phyloP scores from a whole-genome alignment of 2,329 filamentous ascomycete species.

The Pseudocercospora fijiensis region DNA sequence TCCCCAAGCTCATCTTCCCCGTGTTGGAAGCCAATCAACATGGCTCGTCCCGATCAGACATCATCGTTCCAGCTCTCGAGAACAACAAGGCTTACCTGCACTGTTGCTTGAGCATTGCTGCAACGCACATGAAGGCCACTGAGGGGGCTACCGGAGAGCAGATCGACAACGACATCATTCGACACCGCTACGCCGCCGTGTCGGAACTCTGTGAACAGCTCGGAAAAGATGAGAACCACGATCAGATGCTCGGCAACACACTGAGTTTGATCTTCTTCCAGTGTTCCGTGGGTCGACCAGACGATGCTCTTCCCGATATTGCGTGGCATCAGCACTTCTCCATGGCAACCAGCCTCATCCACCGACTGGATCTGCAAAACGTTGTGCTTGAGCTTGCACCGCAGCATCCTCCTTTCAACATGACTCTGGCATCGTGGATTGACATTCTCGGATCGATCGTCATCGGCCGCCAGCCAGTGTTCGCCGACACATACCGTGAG shows the following conservation, averaged over 20 bases:
- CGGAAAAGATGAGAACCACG: conserved; percentile 75
- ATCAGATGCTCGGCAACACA: conserved; percentile 86
- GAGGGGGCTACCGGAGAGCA: conserved; percentile 66
- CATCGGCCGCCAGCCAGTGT: conserved; percentile 78
- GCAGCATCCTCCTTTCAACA: conserved; percentile 81
- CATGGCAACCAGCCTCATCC: conserved; percentile 79
- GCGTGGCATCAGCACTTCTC: conserved; percentile 98
- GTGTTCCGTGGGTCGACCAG: conserved; percentile 80
- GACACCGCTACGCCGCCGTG: conserved; percentile 85
- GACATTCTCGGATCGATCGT: conserved; percentile 95
- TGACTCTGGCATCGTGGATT: conserved; percentile 92
- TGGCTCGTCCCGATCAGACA: conserved; percentile 73
- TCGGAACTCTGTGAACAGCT: conserved; percentile 81
- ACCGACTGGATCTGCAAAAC: conserved; percentile 76
- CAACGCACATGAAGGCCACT: conserved; percentile 85
- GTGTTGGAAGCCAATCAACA: conserved; percentile 88
- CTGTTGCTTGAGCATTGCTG: conserved; percentile 90
- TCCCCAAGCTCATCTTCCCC: conserved; percentile 86
- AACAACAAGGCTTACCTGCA: conserved; percentile 92
- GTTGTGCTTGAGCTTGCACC: conserved; percentile 53
- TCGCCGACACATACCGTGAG: conserved; percentile 92
- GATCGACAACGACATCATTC: conserved; percentile 86
- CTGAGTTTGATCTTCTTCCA: conserved; percentile 96
- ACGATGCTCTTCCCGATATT: conserved; percentile 84
- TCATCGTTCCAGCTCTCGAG: conserved; percentile 83